Conservation (phyloP, 2,329 filamentous ascomycete genomes). For the Microsporum ferrugineum region DNA sequence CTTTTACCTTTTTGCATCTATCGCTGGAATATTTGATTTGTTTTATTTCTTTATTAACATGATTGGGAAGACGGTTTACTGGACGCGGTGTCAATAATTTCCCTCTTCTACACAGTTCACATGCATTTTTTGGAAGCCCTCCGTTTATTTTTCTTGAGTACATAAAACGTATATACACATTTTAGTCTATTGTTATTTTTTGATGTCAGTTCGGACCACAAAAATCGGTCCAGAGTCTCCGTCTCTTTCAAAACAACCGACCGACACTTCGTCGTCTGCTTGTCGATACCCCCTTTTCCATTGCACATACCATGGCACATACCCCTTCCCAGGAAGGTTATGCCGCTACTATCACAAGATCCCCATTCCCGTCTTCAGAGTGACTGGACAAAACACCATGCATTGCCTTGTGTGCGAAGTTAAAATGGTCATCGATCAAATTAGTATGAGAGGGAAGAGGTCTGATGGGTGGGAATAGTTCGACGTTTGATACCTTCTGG, state of each 20-base stretch:
- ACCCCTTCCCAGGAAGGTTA: constrained; percentile 55
- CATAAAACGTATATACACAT: neutral
- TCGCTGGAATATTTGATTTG: neutral
- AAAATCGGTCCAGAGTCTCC: constrained; percentile 40
- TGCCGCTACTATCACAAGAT: constrained; percentile 56
- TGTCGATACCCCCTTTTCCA: constrained; percentile 40
- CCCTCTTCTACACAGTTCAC: neutral
- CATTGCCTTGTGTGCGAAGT: too few species aligned
- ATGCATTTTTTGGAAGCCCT: neutral
- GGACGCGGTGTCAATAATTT: neutral
- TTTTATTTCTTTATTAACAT: neutral
- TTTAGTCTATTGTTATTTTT: neutral
- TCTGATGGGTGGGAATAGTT: too few species aligned
- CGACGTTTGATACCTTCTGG: too few species aligned
- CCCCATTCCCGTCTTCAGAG: constrained; percentile 44
- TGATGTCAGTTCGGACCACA: neutral
- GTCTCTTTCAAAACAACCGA: constrained; percentile 50
- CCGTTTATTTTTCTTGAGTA: neutral
- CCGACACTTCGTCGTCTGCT: constrained; percentile 36
- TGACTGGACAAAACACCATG: constrained; percentile 33
- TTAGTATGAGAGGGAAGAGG: too few species aligned
- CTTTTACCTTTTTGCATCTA: neutral
- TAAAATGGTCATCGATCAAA: too few species aligned
- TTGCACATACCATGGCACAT: constrained; percentile 42
- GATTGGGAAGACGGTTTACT: neutral